These are phyloP conservation scores for Kluyveromyces sp. DNA, from an alignment of 1,139 yeast genomes.

Conservation along the genomic window DNA sequence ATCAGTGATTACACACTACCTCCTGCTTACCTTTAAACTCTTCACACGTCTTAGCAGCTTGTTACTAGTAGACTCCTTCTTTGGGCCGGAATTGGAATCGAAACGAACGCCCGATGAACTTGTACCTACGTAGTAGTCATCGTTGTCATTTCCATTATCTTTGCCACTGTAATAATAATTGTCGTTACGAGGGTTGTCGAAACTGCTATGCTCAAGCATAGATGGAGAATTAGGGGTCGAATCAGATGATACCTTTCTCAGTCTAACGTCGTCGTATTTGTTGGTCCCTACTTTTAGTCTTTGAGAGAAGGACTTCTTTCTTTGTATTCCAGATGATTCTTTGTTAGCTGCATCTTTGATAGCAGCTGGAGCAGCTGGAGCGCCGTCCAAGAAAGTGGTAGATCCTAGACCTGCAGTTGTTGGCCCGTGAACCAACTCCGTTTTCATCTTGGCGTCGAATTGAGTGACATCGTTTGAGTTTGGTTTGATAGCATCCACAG, in stretches of 20 bases:
- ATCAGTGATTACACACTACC: conserved; percentile 7
- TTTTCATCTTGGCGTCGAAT: conserved; percentile 63
- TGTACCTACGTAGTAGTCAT: conserved; percentile 24
- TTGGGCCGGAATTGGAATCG: conserved; percentile 16
- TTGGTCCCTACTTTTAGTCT: conserved; percentile 34
- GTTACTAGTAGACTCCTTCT: conserved; percentile 33
- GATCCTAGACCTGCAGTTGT: conserved; percentile 85
- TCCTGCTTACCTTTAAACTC: conserved; percentile 68
- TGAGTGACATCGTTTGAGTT: conserved; percentile 46
- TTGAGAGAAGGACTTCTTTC: conserved; percentile 73
- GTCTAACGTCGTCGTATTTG: conserved; percentile 7
- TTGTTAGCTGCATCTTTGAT: conserved; percentile 32
- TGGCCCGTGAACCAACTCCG: conserved; percentile 75
- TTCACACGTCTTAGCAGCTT: conserved; percentile 76
- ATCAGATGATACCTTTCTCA: conserved; percentile 4
- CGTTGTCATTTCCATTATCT: conserved; percentile 30
- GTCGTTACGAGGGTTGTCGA: conserved; percentile 6
- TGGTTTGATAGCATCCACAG: conserved; percentile 37
- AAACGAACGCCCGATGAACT: conserved; percentile 18
- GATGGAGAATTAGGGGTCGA: conserved; percentile 3
- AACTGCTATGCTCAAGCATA: conserved; percentile 4
- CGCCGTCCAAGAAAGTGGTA: conserved; percentile 89
- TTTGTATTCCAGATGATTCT: conserved; percentile 39
- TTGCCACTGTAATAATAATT: not conserved
- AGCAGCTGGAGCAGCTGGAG: conserved; percentile 75